These are phyloP conservation scores for Brachypodium distachyon DNA, from an alignment of 202 grass and related monocot species.

Conservation along the genomic window DNA sequence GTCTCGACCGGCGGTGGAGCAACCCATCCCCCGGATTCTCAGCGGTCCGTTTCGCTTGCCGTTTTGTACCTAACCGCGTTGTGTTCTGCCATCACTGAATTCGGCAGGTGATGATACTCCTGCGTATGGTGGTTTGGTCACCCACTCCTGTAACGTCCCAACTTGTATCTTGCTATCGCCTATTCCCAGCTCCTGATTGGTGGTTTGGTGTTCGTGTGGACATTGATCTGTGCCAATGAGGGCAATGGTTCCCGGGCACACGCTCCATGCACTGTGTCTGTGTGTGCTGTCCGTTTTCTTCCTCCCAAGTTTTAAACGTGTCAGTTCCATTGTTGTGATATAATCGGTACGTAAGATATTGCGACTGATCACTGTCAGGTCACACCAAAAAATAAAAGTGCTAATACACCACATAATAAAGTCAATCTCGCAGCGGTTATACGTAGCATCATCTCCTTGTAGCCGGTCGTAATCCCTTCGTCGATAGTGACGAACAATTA, in stretches of 20 bases:
- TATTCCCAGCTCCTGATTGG: neutral
- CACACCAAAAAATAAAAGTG: neutral
- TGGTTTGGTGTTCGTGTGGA: neutral
- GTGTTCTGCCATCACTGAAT: neutral
- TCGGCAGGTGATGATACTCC: neutral
- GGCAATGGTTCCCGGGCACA: neutral
- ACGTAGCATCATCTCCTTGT: neutral
- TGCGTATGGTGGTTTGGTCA: neutral
- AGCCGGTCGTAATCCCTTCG: neutral
- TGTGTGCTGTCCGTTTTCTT: neutral
- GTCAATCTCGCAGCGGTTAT: neutral
- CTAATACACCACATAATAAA: neutral
- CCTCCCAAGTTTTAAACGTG: neutral
- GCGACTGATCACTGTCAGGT: neutral
- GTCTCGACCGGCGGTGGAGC: neutral
- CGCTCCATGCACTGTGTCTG: neutral
- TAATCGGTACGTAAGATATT: neutral
- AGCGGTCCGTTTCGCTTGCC: neutral
- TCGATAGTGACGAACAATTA: neutral
- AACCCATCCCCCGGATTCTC: neutral
- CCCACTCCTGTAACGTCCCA: constrained; percentile 12
- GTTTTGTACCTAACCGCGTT: neutral
- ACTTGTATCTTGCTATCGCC: neutral
- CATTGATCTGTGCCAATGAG: neutral
- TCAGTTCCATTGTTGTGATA: neutral